Base-by-base conservation (phyloP, 805 yeast genomes). In the Barnettozyma botsteinii region DNA sequence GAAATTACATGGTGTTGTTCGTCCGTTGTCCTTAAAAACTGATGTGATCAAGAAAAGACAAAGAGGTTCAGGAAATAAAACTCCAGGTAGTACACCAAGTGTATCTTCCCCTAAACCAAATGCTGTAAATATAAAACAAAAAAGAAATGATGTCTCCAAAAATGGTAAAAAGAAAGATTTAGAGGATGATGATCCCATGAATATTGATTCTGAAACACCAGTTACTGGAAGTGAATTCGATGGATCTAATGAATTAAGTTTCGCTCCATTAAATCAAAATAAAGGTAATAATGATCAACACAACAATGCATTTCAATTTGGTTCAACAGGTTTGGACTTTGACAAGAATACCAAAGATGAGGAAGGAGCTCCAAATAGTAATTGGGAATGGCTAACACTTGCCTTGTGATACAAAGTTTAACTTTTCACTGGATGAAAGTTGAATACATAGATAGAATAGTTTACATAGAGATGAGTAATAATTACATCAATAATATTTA, bases 41-140 rank as follows among this genome's bases (percentile, higher is more conserved):
- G 96, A 89, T 58, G 93, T 89, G 1, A 89, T 91, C 41, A 87
- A 88, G 60, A 86, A 88, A 61, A 74, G 98, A 52, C 95, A 89
- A 61, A 71, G 96, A 37, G 71, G 75, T 33, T 49, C 53, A 42
- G 45, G 46, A 9, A 60, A 46, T 37, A 51, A 40, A 22, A 23
- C 39, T 12, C 12, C 45, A 29, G 14, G 24, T 24, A 21, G 23
- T 36, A 17, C 49, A 24, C 37, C 56, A 40, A 31, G 30, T 26
- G 32, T 52, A 7, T 28, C 52, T 2, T 51, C 57, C 13, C 55
- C 56, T 7, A 43, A 26, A n/a, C 48, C 41, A 25, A 14, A 42
- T 12, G 18, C 33, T 19, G 9, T 23, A 23, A 33, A 8, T 5
- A n/a, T n/a, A n/a, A 35, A 31, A 25, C 21, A 19, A 21, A 32